phyloP scores from a whole-genome alignment of 148 eudicot species.

The Hydrangea macrophylla region DNA sequence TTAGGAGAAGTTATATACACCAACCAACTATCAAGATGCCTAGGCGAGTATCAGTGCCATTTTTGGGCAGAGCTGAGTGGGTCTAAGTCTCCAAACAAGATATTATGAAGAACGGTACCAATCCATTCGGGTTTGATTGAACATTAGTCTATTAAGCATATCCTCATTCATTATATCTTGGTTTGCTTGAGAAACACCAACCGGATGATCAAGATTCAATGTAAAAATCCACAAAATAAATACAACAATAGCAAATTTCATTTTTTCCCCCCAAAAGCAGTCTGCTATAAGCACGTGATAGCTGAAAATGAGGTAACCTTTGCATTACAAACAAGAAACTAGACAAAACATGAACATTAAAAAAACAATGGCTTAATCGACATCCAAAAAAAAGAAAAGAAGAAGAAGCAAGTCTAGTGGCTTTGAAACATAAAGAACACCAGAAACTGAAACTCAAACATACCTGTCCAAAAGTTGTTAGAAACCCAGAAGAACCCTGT shows the following conservation, averaged over 20 bases:
- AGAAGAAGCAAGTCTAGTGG: no score
- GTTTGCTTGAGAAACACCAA: no score
- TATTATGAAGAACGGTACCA: not conserved
- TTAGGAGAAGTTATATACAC: not conserved
- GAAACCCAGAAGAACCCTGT: conserved; percentile 20
- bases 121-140: no score
- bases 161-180: no score
- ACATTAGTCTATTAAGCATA: no score
- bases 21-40: not conserved
- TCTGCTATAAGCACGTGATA: not conserved
- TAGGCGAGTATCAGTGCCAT: not conserved
- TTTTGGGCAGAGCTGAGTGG: not conserved
- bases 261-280: not conserved
- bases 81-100: not conserved
- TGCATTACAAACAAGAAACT: not conserved
- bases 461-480: conserved; percentile 48
- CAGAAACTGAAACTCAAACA: conserved; percentile 9
- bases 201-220: no score
- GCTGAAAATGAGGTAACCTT: not conserved
- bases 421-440: no score
- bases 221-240: no score
- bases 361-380: no score
- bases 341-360: no score
- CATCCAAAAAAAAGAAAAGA: no score
- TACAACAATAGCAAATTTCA: no score